A percentile compares a stretch with the other conserved stretches of the same genome.
Evolutionary conservation across 352 stramenopile genomes (phyloP).

Genomic region (Globisporangium middletonii): DNA sequence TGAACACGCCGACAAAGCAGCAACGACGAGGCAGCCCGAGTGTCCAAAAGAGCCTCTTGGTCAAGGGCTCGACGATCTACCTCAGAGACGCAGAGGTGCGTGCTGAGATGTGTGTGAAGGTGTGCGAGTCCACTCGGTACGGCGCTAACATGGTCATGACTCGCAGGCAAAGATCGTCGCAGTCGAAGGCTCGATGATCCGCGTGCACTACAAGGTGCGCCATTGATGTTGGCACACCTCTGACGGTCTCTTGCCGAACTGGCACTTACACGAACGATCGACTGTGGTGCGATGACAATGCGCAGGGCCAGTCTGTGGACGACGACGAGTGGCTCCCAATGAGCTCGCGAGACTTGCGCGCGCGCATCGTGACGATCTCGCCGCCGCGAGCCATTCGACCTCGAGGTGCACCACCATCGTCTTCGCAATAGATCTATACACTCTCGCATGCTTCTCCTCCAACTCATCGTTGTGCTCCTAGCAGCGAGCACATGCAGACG

Average conservation of each 20-base stretch:
- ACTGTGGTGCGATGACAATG: no score
- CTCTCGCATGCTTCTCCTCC: no score
- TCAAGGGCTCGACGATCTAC: slow-evolving; percentile 61
- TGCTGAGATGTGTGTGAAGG: neutral
- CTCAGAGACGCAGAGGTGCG: slow-evolving; percentile 55
- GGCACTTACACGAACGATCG: no score
- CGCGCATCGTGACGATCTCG: slow-evolving; percentile 35
- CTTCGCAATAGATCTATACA: neutral
- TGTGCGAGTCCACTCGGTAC: neutral
- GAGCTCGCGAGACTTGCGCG: slow-evolving; percentile 35
- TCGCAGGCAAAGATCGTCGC: slow-evolving; percentile 52
- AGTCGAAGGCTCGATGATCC: slow-evolving; percentile 68
- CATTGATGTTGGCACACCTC: neutral
- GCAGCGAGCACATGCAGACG: no score
- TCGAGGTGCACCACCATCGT: slow-evolving; percentile 9
- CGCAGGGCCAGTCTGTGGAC: slow-evolving; percentile 49
- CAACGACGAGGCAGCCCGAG: slow-evolving; percentile 16
- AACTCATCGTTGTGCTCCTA: no score
- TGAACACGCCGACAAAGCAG: slow-evolving; percentile 20
- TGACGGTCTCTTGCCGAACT: no score
- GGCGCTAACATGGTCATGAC: neutral
- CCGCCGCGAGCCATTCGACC: slow-evolving; percentile 15
- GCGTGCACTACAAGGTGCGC: slow-evolving; percentile 72
- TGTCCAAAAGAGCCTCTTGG: slow-evolving; percentile 34
- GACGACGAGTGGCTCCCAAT: slow-evolving; percentile 69